Evolutionary conservation across 805 yeast species (phyloP), one percentile per base, ranked within the genome.

Genomic region (Ogataea ganodermae): DNA sequence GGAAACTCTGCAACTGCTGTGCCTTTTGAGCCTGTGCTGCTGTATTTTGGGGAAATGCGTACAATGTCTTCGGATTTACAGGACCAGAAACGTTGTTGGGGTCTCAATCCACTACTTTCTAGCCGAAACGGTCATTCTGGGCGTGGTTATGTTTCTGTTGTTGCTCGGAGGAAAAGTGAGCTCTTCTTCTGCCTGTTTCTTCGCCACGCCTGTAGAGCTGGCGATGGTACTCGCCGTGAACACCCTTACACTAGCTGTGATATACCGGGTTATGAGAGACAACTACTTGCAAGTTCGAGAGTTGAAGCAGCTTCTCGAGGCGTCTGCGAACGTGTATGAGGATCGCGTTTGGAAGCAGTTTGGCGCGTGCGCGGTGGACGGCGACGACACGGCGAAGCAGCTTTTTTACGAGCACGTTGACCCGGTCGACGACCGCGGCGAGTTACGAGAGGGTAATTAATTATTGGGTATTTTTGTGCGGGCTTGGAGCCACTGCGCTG

Each of bases 11-110:
- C 36, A 17, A 17, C 8, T 33, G 5, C 16, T 37, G 10, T 14
- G 21, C 13, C 12, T 24, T 17, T n/a, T 30, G 4, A 23, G 35
- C 7, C 36, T 46, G 21, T 4, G 8, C 3, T 16, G n/a, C 6
- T 13, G 35, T 14, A 5, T 42, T 3, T 5, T 26, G 20, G 46
- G 23, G 17, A 42, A 24, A 23, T 7, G 24, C 2, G 38, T 20
- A 2, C 50, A 46, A 22, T n/a, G 26, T 18, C 10, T 28, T 9
- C 30, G 18, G 18, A 42, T 46, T 13, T 16, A 21, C 7, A n/a
- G 40, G 4, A 36, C 39, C 10, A 26, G 23, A 18, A 46, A 42
- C 33, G 46, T 46, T n/a, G 44, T 42, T 26, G 50, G 45, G 3
- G 31, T 46, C 18, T 42, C 46, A 3, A 26, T 35, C 18, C 38